Evolutionary conservation across 805 yeast genomes (phyloP), one percentile per base, ranked within the genome.

Genomic region (Kodamaea lidongshanica): DNA sequence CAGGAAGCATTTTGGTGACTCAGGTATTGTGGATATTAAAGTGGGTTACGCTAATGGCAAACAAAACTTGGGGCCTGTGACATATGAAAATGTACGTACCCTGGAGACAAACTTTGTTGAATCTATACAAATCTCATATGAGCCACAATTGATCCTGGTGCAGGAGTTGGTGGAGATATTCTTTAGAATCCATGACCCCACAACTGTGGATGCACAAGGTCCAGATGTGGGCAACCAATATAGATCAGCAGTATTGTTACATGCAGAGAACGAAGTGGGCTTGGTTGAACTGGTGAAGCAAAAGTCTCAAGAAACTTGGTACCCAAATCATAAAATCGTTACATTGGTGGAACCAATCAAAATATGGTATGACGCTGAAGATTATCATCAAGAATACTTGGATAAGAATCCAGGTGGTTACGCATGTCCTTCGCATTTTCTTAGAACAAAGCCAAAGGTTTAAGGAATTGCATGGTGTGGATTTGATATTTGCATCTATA

Each of bases 101-200:
- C 89, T 88, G 16, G 62, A 65, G n/a, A 86, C 96, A 1, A 70
- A 74, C 14, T 62, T 54, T 48, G 95, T 94, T 4, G 98, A 89
- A 54, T 78, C 83, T 5, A 58, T 89, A 12, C 96, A 89, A 54
- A 65, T 89, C 8, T 67, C 89, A 1, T 92, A 73, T 47, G 88
- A 87, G 46, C 95, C 96, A 14, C 40, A 66, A 3, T 41, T 54
- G n/a, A 67, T 84, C 2, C 38, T 72, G 3, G 67, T 76, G 45
- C 70, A 58, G 33, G 83, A 80, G 16, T 58, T 89, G 25, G 57
- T 85, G 24, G 88, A 79, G 33, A 84, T 88, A 44, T 92, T 89
- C 65, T 88, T 86, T 64, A 68, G 80, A 46, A 85, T 86, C 54
- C 98, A 89, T 54, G 97, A 92, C 56, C 97, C 98, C 27, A 92